Percentiles rank a stretch among this genome's conserved stretches.
phyloP scores from a whole-genome alignment of 1,139 yeast species.

The Scheffersomyces lignicola region DNA sequence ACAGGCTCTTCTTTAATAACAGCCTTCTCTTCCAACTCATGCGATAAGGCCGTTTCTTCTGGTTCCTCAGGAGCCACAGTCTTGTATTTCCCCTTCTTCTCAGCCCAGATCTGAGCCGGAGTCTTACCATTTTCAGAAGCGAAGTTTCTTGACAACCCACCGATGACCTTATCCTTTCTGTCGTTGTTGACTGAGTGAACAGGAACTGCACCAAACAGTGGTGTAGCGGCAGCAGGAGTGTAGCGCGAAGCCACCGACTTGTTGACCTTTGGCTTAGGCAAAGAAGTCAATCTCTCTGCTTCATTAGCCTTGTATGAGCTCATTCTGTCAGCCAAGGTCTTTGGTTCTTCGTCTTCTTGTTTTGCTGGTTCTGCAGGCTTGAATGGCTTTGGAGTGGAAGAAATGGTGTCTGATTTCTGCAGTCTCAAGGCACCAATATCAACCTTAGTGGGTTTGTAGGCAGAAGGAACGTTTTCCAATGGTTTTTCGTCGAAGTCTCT shows the following conservation, averaged over 20 bases:
- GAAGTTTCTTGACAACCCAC: conserved; percentile 69
- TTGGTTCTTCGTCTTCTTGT: conserved; percentile 30
- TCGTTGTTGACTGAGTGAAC: conserved; percentile 28
- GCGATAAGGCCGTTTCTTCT: conserved; percentile 13
- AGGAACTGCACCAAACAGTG: conserved; percentile 60
- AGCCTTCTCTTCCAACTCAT: conserved; percentile 11
- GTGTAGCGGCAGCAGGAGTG: conserved; percentile 32
- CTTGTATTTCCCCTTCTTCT: conserved; percentile 69
- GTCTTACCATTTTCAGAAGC: conserved; percentile 80
- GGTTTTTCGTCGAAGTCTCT: conserved; percentile 69
- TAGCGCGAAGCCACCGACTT: conserved; percentile 55
- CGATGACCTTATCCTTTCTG: conserved; percentile 48
- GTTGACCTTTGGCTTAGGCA: conserved; percentile 65
- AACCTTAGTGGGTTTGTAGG: conserved; percentile 68
- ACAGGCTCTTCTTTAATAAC: conserved; percentile 16
- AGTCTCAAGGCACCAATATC: conserved; percentile 44
- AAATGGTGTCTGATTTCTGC: conserved; percentile 48
- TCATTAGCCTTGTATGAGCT: conserved; percentile 29
- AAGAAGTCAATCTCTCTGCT: conserved; percentile 57
- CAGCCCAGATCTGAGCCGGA: conserved; percentile 97
- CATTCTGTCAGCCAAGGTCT: conserved; percentile 46
- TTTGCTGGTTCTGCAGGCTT: conserved; percentile 15
- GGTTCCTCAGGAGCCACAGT: conserved; percentile 34
- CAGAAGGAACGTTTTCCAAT: conserved; percentile 57
- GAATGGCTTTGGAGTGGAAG: conserved; percentile 37